Base-by-base conservation (phyloP, 495 filamentous ascomycete species). In the Penicillium cataractarum region DNA sequence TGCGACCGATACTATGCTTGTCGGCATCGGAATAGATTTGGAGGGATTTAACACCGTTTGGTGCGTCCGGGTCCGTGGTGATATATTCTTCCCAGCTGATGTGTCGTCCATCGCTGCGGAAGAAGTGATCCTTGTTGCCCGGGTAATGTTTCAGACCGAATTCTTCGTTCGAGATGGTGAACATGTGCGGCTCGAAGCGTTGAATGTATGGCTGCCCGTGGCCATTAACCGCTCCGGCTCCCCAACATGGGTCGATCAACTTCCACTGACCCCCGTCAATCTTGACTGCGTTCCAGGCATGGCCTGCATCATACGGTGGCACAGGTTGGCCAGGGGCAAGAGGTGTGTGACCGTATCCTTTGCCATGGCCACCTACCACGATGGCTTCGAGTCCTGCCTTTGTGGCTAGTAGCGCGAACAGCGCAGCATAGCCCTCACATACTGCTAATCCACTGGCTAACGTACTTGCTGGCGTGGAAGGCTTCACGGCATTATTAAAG, bases 231-330 rank as follows among this genome's bases (percentile, higher is more conserved):
- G 67, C 68, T 12, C 95, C 95, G 0, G 94, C 92, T 40, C 95
- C 95, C 95, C 95, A 99, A 72, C 95, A 97, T 3, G 87, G 63
- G 67, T 99, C 95, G 40, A 98, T 80, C 4, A 98, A 82, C 74
- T 97, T 97, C 94, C 94, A 99, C 61, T 88, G 84, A 2, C 89
- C 89, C 42, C 87, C 82, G 62, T 96, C 93, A 58, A 97, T 92
- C 50, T 85, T 84, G 19, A 97, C 90, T 0, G 89, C 95, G 68
- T 94, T 98, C 95, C 95, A 99, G 7, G 95, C 95, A 75, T 99
- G 92, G 44, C 83, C 85, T 4, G 75, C 73, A 0, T 80, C 65
- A 62, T 87, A 82, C 0, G 86, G 81, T 1, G 93, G 92, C 0
- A 86, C 56, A 0, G 79, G 70, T 13, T 86, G 75, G 5, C 87